Evolutionary conservation across 305 asterid genomes (phyloP), one percentile per base, ranked within the genome.

Genomic region (Solanum hybrid): DNA sequence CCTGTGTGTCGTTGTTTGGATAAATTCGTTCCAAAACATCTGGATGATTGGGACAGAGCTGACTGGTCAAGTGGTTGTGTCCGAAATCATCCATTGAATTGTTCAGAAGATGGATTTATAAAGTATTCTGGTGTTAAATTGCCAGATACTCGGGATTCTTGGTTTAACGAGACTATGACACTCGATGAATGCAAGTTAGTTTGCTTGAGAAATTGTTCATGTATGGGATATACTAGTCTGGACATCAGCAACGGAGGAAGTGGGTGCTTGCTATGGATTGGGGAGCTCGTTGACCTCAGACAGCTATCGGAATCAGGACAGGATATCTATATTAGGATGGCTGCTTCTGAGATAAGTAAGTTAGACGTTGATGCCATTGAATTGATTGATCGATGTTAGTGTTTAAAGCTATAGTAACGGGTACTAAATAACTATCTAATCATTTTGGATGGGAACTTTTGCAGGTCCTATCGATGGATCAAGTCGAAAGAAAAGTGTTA

Each of bases 1-100:
- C 94, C 93, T 40, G 85, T 90, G 1, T 93, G 94, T 69, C 64
- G 85, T 29, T 89, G 91, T 32, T 37, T 89, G 88, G 12, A 91
- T 2, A 89, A 90, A 75, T 91, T 89, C 24, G 29, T 51, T 36
- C 90, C 91, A 6, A 89, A 38, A 42, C 27, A 76, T 75, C 89
- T 36, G 10, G 19, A 87, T 22, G 90, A 71, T 9, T 87, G 92
- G 92, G 35, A 89, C 24, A 31, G 69, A 32, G 26, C 51, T 73
- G 87, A 85, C 66, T 87, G 90, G 90, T 87, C 88, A 1, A 56
- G 88, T 81, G 92, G 91, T 19, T 91, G 92, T 38, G 87, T 60
- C 31, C 86, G 92, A 8, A 86, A 35, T 19, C 51, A 7, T 69
- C 86, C 90, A 37, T 38, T 82, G 89, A 76, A 87, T 87, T 91